Conservation (phyloP, 352 stramenopile genomes). For the Pythium brassicae region DNA sequence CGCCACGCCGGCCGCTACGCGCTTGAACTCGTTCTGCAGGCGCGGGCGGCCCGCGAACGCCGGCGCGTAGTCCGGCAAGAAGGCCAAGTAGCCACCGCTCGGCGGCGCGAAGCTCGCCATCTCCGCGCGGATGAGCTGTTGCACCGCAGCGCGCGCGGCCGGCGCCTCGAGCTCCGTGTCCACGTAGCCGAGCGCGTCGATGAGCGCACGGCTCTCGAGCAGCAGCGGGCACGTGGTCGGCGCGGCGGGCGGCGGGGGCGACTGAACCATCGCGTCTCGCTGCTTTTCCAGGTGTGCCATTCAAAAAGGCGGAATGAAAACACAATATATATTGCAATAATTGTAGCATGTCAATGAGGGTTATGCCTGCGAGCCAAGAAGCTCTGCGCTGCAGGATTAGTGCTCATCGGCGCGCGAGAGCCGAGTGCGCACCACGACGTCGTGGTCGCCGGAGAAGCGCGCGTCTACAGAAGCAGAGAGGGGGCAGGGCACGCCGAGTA, state of each 20-base stretch:
- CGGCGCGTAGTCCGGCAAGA: conserved; percentile 50
- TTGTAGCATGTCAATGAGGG: conserved; percentile 41
- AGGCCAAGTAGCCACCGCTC: conserved; percentile 48
- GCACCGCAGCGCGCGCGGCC: conserved; percentile 44
- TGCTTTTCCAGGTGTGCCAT: too few species aligned
- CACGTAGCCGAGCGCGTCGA: conserved; percentile 74
- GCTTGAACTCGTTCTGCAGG: conserved; percentile 68
- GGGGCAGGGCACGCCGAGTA: conserved; percentile 35
- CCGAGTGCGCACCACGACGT: not conserved
- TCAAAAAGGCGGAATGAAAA: too few species aligned
- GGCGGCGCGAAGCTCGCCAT: conserved; percentile 64
- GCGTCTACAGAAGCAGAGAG: conserved; percentile 4
- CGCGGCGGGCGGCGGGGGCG: conserved; percentile 15
- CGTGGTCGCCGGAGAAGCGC: too few species aligned
- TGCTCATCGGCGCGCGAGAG: conserved; percentile 38
- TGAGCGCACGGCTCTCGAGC: conserved; percentile 49
- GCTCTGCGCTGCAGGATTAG: conserved; percentile 42
- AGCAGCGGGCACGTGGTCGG: conserved; percentile 51
- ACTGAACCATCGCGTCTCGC: not conserved
- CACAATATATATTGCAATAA: too few species aligned
- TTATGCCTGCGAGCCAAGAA: conserved; percentile 36
- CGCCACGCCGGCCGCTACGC: conserved; percentile 57
- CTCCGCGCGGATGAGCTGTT: conserved; percentile 63
- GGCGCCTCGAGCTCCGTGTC: conserved; percentile 59
- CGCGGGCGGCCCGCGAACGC: conserved; percentile 45